These are phyloP conservation scores for Lodderomyces metapsilosis DNA, from an alignment of 1,139 yeast species.

Conservation along the genomic window DNA sequence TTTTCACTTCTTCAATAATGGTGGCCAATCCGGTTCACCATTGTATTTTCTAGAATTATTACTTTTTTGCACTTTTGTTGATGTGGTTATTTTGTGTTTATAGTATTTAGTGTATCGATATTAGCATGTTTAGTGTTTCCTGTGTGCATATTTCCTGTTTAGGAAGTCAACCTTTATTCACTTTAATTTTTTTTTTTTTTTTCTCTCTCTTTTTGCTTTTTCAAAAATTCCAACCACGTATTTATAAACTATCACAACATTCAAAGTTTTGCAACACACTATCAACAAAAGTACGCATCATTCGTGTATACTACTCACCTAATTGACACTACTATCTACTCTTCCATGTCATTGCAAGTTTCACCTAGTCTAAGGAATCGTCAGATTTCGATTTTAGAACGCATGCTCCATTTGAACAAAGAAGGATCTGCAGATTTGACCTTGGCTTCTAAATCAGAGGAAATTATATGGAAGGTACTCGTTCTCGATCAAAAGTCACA, in stretches of 20 bases:
- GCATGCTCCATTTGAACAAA: slow-evolving; percentile 78
- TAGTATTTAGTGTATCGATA: neutral
- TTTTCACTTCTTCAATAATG: neutral
- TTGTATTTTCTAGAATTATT: neutral
- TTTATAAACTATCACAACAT: too few species aligned
- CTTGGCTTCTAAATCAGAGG: slow-evolving; percentile 54
- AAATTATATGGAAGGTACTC: slow-evolving; percentile 88
- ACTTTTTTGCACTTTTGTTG: neutral
- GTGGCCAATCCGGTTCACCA: neutral
- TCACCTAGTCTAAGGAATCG: slow-evolving; percentile 30
- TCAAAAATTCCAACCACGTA: slow-evolving; percentile 2
- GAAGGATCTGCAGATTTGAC: slow-evolving; percentile 54
- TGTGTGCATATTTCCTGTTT: neutral
- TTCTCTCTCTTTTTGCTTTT: neutral
- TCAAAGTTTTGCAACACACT: neutral
- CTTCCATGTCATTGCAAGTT: slow-evolving; percentile 21
- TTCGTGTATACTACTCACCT: too few species aligned
- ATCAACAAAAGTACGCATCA: too few species aligned
- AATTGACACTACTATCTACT: too few species aligned
- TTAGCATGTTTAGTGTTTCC: too few species aligned
- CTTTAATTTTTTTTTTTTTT: neutral
- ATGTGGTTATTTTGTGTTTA: neutral
- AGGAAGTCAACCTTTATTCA: slow-evolving; percentile 4
- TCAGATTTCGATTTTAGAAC: slow-evolving; percentile 57
- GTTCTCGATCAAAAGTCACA: slow-evolving; percentile 80